Conservation (phyloP, 352 stramenopile genomes). For the Phytophthora sp. region DNA sequence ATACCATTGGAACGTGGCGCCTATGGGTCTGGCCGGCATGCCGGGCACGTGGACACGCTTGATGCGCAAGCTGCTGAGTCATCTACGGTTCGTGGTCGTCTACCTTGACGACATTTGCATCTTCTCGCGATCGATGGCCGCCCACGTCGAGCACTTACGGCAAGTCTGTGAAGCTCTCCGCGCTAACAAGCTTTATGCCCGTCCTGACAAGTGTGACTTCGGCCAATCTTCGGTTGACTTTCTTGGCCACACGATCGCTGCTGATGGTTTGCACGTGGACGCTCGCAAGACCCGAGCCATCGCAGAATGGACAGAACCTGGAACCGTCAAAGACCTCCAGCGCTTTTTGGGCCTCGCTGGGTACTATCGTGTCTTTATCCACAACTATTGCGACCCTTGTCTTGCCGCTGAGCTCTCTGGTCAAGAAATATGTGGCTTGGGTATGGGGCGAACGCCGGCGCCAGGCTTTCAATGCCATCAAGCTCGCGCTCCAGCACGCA, state of each 20-base stretch:
- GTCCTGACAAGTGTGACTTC: neutral
- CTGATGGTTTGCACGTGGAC: neutral
- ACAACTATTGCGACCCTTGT: neutral
- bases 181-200: neutral
- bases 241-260: neutral
- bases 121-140: constrained; percentile 2
- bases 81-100: constrained; percentile 4
- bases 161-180: neutral
- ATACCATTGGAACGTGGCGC: constrained; percentile 15
- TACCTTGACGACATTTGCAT: constrained; percentile 14
- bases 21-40: constrained; percentile 6
- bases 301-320: neutral
- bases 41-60: constrained; percentile 2
- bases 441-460: neutral
- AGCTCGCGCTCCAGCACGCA: neutral
- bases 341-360: constrained; percentile 4
- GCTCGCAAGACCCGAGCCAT: neutral
- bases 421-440: constrained; percentile 1
- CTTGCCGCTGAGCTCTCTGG: neutral
- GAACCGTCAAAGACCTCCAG: neutral
- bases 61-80: neutral
- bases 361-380: constrained; percentile 7
- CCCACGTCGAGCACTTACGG: constrained; percentile 21
- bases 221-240: neutral
- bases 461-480: neutral